phyloP scores from a whole-genome alignment of 208 protist species.

The Leishmania amazonensis region DNA sequence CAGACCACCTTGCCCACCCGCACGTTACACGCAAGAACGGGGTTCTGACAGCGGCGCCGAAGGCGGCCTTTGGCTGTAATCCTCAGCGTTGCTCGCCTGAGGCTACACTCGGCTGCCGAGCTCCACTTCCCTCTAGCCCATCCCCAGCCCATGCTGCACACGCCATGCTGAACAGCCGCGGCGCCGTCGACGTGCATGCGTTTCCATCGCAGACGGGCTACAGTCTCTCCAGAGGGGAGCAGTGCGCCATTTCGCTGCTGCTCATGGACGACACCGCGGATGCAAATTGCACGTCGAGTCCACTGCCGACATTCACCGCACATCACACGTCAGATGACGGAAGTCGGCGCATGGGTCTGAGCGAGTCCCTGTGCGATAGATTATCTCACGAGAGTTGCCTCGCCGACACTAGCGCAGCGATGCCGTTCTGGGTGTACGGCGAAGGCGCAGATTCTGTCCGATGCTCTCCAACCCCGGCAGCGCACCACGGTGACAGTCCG shows the following conservation, averaged over 20 bases:
- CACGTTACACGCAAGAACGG: slow-evolving; percentile 7
- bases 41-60: neutral
- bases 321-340: neutral
- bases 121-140: neutral
- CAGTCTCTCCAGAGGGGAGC: slow-evolving; percentile 30
- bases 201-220: neutral
- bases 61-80: neutral
- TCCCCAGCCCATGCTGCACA: neutral
- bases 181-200: neutral
- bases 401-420: neutral
- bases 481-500: slow-evolving; percentile 14
- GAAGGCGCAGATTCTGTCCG: slow-evolving; percentile 14
- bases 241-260: slow-evolving; percentile 39
- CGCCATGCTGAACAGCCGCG: neutral
- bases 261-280: slow-evolving; percentile 20
- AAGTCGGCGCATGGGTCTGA: slow-evolving; percentile 1
- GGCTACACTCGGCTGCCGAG: neutral
- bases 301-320: slow-evolving; percentile 3
- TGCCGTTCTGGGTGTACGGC: slow-evolving; percentile 25
- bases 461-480: slow-evolving; percentile 20
- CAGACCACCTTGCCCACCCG: slow-evolving; percentile 8
- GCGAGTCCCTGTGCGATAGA: neutral
- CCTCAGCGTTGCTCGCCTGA: neutral
- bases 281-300: neutral
- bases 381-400: neutral